Conservation (phyloP, 768 basidiomycete species). For the Porpolomopsis calyptriformis region DNA sequence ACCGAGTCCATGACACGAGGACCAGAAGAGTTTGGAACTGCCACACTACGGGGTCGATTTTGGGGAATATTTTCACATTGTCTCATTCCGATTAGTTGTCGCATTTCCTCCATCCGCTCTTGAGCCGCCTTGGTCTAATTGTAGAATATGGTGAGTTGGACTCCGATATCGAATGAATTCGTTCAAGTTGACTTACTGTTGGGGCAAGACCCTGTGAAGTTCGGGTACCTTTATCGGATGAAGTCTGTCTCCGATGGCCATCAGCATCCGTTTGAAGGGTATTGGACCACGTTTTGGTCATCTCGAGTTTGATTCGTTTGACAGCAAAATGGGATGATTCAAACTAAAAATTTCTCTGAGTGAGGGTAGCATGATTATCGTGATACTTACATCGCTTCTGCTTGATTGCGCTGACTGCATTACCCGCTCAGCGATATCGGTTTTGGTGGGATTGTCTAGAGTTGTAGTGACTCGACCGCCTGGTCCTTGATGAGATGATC, state of each 20-base stretch:
- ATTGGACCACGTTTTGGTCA: constrained; percentile 33
- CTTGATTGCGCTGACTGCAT: constrained; percentile 42
- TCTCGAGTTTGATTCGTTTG: constrained; percentile 66
- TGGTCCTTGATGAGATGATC: constrained; percentile 43
- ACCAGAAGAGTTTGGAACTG: constrained; percentile 20
- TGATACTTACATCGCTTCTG: constrained; percentile 51
- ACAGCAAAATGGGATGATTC: constrained; percentile 59
- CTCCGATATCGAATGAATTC: too few species aligned
- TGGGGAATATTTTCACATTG: constrained; percentile 43
- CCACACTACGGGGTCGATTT: constrained; percentile 32
- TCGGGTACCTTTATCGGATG: constrained; percentile 42
- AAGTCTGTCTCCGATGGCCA: constrained; percentile 36
- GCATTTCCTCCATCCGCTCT: constrained; percentile 77
- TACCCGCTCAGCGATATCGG: constrained; percentile 36
- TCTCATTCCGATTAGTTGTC: constrained; percentile 54
- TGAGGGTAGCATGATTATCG: neutral
- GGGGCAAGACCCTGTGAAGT: neutral
- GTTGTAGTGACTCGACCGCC: constrained; percentile 25
- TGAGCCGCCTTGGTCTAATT: constrained; percentile 62
- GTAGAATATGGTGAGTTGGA: too few species aligned
- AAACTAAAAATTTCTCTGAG: constrained; percentile 35
- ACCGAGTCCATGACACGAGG: neutral
- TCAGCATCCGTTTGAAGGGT: constrained; percentile 16
- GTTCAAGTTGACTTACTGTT: too few species aligned
- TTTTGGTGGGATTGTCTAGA: constrained; percentile 19